These are phyloP conservation scores for Citropsis articulata DNA, from an alignment of 345 rosid genomes.

Conservation along the genomic window DNA sequence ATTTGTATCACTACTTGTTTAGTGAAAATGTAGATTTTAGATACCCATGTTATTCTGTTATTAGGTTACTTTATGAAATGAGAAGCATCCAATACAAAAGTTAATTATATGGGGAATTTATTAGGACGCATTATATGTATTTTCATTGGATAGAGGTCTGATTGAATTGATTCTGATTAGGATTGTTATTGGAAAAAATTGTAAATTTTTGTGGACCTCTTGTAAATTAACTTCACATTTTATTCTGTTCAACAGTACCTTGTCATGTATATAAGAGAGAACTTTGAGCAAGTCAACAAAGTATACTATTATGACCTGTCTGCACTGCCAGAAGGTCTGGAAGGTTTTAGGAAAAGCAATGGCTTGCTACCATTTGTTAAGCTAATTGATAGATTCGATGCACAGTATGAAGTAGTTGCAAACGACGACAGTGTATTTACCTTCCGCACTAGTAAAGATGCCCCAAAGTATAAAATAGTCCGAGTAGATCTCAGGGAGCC, in stretches of 20 bases:
- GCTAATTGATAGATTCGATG: constrained; percentile 71
- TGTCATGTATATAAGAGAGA: constrained; percentile 49
- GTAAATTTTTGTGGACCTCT: no score
- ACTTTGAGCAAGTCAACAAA: constrained; percentile 83
- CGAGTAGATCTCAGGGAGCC: constrained; percentile 80
- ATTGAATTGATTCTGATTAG: no score
- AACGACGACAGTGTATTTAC: constrained; percentile 77
- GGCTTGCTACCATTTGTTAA: constrained; percentile 67
- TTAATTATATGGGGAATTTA: no score
- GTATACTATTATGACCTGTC: constrained; percentile 71
- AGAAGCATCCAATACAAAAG: no score
- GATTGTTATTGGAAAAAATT: no score
- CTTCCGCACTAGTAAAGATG: constrained; percentile 74
- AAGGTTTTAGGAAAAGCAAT: constrained; percentile 51
- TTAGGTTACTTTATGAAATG: no score
- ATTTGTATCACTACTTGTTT: no score
- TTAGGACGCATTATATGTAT: no score
- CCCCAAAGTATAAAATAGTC: constrained; percentile 80
- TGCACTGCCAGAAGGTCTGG: constrained; percentile 57
- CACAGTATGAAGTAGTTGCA: constrained; percentile 56
- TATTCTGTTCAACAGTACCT: constrained; percentile 56
- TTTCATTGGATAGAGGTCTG: no score
- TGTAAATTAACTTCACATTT: neutral
- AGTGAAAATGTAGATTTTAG: no score
- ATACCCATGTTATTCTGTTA: no score